Percentiles rank a stretch among this genome's conserved stretches.
Evolutionary conservation across 202 grass and related monocot genomes (phyloP).

Genomic region (Eragrostis tef): DNA sequence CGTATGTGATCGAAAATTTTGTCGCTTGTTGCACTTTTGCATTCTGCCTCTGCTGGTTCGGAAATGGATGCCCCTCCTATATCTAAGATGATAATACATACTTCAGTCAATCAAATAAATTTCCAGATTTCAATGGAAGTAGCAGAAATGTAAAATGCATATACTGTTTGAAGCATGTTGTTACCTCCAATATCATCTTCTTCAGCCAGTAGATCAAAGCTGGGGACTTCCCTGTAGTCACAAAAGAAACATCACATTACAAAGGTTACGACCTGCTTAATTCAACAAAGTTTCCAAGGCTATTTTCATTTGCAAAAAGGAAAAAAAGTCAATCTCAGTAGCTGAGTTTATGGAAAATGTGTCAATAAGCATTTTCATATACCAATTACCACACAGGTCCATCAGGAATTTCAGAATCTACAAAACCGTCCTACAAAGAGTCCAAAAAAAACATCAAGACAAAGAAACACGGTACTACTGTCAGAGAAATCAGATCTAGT

Average conservation of each 20-base stretch:
- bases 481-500: too few species aligned
- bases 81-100: constrained; percentile 39
- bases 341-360: neutral
- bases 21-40: constrained; percentile 46
- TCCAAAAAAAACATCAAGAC: too few species aligned
- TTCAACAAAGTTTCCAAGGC: too few species aligned
- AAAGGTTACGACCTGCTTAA: too few species aligned
- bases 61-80: constrained; percentile 42
- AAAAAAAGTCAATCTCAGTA: neutral
- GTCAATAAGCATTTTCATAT: neutral
- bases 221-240: constrained; percentile 58
- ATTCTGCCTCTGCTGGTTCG: constrained; percentile 53
- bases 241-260: constrained; percentile 37
- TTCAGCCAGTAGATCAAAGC: constrained; percentile 76
- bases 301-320: neutral
- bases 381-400: neutral
- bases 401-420: too few species aligned
- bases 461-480: too few species aligned
- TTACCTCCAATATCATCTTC: constrained; percentile 63
- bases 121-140: constrained; percentile 12
- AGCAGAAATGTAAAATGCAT: constrained; percentile 24
- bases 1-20: constrained; percentile 86
- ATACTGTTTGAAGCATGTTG: neutral
- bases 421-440: too few species aligned
- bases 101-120: constrained; percentile 24